phyloP scores from a whole-genome alignment of 2,329 filamentous ascomycete species.

The Phyllachora maydis region DNA sequence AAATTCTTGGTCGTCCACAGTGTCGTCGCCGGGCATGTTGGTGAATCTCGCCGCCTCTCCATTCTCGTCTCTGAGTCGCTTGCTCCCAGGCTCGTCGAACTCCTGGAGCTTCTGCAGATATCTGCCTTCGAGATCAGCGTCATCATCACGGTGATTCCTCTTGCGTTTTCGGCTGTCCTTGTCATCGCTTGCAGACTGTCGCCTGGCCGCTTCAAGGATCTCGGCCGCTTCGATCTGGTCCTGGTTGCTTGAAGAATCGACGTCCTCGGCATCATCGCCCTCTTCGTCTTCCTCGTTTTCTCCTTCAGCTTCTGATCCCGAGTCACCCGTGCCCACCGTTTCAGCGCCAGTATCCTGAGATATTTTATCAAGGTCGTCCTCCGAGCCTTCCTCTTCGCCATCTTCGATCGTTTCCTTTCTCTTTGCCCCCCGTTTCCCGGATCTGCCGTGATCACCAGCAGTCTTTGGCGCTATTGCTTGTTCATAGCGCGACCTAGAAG shows the following conservation, averaged over 20 bases:
- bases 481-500: constrained; percentile 22
- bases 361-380: constrained; percentile 11
- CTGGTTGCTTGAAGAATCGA: constrained; percentile 18
- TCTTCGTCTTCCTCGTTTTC: too few species aligned
- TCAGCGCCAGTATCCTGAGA: too few species aligned
- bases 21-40: constrained; percentile 22
- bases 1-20: constrained; percentile 11
- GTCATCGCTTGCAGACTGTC: constrained; percentile 17
- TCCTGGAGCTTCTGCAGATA: constrained; percentile 48
- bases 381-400: constrained; percentile 7
- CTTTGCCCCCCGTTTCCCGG: too few species aligned
- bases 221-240: constrained; percentile 14
- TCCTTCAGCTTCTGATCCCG: too few species aligned
- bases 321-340: too few species aligned
- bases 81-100: constrained; percentile 31
- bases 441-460: constrained; percentile 6
- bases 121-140: constrained; percentile 48
- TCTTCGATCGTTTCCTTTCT: constrained; percentile 6
- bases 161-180: constrained; percentile 42
- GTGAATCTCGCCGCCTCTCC: constrained; percentile 15
- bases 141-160: constrained; percentile 33
- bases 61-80: constrained; percentile 36
- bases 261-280: constrained; percentile 15
- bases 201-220: constrained; percentile 14
- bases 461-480: constrained; percentile 12